Conservation (phyloP, 2,329 filamentous ascomycete genomes). For the Septoria linicola region DNA sequence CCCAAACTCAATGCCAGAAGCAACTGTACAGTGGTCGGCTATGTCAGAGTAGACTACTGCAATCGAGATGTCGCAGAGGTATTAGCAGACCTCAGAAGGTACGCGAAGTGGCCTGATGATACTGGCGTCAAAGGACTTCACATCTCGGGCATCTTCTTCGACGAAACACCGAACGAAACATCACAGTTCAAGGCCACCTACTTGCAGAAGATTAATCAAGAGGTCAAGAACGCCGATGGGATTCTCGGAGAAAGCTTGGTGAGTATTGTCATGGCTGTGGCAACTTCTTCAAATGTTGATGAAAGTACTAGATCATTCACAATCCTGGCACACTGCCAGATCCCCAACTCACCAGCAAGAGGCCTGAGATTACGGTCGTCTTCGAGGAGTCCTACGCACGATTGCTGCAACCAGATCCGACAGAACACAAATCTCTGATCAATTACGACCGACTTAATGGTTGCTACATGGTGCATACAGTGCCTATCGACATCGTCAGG, state of each 20-base stretch:
- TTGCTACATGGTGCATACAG: slow-evolving; percentile 25
- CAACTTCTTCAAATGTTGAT: too few species aligned
- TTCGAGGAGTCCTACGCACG: slow-evolving; percentile 23
- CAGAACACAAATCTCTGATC: slow-evolving; percentile 11
- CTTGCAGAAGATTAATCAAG: slow-evolving; percentile 18
- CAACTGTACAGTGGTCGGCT: slow-evolving; percentile 34
- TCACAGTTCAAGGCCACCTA: slow-evolving; percentile 18
- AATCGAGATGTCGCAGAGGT: slow-evolving; percentile 24
- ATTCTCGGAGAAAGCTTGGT: slow-evolving; percentile 11
- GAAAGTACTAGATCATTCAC: slow-evolving; percentile 19
- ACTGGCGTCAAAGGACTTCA: slow-evolving; percentile 23
- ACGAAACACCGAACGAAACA: slow-evolving; percentile 29
- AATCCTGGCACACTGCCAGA: slow-evolving; percentile 26
- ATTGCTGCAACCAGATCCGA: slow-evolving; percentile 1
- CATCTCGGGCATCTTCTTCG: slow-evolving; percentile 33
- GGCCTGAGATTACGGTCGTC: slow-evolving; percentile 21
- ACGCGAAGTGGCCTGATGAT: slow-evolving; percentile 29
- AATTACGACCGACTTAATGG: slow-evolving; percentile 14
- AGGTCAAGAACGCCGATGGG: slow-evolving; percentile 15
- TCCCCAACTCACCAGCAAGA: slow-evolving; percentile 9
- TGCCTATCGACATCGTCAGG: slow-evolving; percentile 17
- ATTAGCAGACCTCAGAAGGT: slow-evolving; percentile 28
- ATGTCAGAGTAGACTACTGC: slow-evolving; percentile 31
- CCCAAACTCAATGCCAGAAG: slow-evolving; percentile 28
- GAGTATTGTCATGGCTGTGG: slow-evolving; percentile 6